phyloP scores from a whole-genome alignment of 2,329 filamentous ascomycete species.

The Arthrobotrys sphaeroides region DNA sequence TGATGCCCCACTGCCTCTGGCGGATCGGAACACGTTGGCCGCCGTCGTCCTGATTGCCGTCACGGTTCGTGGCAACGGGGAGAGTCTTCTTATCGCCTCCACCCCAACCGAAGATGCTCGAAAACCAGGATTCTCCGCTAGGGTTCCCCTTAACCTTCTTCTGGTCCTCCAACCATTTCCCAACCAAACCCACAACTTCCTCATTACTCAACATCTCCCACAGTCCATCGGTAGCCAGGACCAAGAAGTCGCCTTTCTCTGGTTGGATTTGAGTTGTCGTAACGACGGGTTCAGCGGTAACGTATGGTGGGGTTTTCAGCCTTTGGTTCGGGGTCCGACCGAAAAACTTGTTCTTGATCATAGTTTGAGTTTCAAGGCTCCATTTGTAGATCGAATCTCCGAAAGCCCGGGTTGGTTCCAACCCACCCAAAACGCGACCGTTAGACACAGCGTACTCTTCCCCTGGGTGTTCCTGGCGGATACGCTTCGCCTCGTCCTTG shows the following conservation, averaged over 20 bases:
- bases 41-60: slow-evolving; percentile 67
- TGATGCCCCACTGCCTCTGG: slow-evolving; percentile 88
- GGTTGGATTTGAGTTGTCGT: slow-evolving; percentile 93
- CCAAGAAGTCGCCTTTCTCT: slow-evolving; percentile 89
- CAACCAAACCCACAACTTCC: slow-evolving; percentile 94
- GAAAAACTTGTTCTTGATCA: slow-evolving; percentile 86
- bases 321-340: slow-evolving; percentile 78
- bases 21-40: slow-evolving; percentile 86
- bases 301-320: slow-evolving; percentile 91
- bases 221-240: slow-evolving; percentile 93
- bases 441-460: slow-evolving; percentile 88
- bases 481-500: slow-evolving; percentile 80
- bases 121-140: slow-evolving; percentile 66
- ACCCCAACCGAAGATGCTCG: slow-evolving; percentile 73
- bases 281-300: slow-evolving; percentile 93
- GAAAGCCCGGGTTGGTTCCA: slow-evolving; percentile 93
- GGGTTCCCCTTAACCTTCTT: slow-evolving; percentile 59
- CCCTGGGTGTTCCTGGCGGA: slow-evolving; percentile 86
- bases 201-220: slow-evolving; percentile 99
- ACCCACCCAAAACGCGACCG: slow-evolving; percentile 86
- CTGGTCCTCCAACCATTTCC: slow-evolving; percentile 93
- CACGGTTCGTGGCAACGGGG: slow-evolving; percentile 69
- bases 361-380: slow-evolving; percentile 82
- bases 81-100: slow-evolving; percentile 67
- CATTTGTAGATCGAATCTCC: slow-evolving; percentile 98